These are phyloP conservation scores for Colletotrichum endophyticum DNA, from an alignment of 2,329 filamentous ascomycete species.

Conservation along the genomic window DNA sequence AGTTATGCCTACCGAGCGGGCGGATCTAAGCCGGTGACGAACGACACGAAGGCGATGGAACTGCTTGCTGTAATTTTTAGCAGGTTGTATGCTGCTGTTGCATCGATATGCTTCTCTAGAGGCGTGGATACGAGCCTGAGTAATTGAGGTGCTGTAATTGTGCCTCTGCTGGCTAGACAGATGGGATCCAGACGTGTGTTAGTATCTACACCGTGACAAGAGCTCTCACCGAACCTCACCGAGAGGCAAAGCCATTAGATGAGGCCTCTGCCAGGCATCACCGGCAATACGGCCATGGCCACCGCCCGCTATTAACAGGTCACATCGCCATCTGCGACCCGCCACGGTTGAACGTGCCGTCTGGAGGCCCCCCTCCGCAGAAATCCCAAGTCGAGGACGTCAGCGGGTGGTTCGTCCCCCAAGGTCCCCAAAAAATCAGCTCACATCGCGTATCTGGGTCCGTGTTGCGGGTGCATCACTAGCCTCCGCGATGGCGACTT, in stretches of 20 bases:
- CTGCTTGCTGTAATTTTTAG: neutral
- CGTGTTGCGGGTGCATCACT: slow-evolving; percentile 1
- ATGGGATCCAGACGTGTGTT: too few relatives aligned
- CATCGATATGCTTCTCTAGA: neutral
- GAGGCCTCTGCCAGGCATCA: neutral
- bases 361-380: neutral
- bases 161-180: neutral
- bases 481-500: neutral
- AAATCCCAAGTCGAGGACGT: neutral
- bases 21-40: neutral
- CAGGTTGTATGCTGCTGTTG: neutral
- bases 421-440: neutral
- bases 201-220: neutral
- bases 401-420: neutral
- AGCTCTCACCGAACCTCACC: neutral
- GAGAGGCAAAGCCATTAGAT: neutral
- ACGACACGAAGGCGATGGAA: neutral
- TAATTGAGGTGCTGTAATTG: neutral
- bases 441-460: slow-evolving; percentile 4
- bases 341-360: neutral
- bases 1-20: neutral
- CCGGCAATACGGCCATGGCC: neutral
- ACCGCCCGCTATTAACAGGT: neutral
- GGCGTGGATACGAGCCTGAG: neutral
- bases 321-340: neutral